phyloP scores from a whole-genome alignment of 164 flowering plant genomes.

The Warburgia ugandensis region DNA sequence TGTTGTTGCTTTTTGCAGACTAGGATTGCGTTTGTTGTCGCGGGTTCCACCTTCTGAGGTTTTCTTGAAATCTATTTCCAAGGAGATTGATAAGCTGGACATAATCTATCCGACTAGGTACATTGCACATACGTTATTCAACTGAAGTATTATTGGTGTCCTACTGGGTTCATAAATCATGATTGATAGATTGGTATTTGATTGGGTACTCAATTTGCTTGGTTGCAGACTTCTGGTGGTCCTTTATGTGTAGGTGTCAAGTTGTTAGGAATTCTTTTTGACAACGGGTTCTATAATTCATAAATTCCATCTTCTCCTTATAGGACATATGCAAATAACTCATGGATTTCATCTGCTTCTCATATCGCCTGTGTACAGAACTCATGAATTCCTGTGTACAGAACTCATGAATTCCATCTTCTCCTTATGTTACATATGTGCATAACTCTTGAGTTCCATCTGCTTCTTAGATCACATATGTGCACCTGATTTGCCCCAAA shows the following conservation, averaged over 20 bases:
- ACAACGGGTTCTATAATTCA: no score
- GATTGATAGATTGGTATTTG: neutral
- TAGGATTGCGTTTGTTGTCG: slow-evolving; percentile 63
- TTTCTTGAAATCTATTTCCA: slow-evolving; percentile 77
- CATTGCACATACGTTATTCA: neutral
- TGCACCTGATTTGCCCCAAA: neutral
- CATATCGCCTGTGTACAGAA: no score
- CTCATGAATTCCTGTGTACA: no score
- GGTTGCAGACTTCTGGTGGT: neutral
- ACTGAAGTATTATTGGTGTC: neutral
- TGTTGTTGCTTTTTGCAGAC: slow-evolving; percentile 25
- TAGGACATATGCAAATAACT: no score
- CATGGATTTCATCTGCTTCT: no score
- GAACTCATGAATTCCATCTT: neutral
- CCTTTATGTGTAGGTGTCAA: no score
- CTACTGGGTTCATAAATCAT: neutral
- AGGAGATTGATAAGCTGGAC: slow-evolving; percentile 61
- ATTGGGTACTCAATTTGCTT: neutral
- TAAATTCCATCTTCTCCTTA: no score
- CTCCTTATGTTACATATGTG: neutral
- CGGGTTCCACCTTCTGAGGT: slow-evolving; percentile 87
- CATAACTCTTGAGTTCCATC: neutral
- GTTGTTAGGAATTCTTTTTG: no score
- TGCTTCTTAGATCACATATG: neutral
- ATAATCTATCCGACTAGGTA: slow-evolving; percentile 71